Conservation (phyloP, 805 yeast species). For the Candida palmyrensis region DNA sequence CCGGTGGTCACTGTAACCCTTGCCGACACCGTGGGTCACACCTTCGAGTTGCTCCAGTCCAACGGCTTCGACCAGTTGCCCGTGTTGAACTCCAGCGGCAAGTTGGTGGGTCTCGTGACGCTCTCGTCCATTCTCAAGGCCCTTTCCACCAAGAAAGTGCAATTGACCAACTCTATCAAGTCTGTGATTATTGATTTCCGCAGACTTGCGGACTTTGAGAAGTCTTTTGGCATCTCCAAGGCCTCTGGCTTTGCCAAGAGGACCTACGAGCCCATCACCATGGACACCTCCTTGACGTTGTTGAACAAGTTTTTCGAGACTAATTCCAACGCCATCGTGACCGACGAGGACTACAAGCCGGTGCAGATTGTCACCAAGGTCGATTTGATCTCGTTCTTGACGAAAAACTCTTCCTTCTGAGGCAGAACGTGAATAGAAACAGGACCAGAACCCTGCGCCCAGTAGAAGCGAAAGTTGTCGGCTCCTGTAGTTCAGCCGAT, state of each 20-base stretch:
- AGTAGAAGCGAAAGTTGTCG: too few relatives aligned
- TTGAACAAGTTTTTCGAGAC: conserved; percentile 79
- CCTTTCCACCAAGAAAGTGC: conserved; percentile 56
- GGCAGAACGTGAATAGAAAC: too few relatives aligned
- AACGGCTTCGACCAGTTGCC: conserved; percentile 87
- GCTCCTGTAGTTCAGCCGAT: too few relatives aligned
- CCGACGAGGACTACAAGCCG: conserved; percentile 66
- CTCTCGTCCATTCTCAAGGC: conserved; percentile 66
- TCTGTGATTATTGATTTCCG: conserved; percentile 71
- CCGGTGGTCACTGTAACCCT: conserved; percentile 74
- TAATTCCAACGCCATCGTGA: conserved; percentile 78
- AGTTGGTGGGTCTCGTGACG: conserved; percentile 71
- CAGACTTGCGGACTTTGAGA: conserved; percentile 60
- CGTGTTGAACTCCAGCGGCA: conserved; percentile 55
- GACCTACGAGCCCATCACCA: conserved; percentile 61
- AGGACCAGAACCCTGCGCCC: too few relatives aligned
- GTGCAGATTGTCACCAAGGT: conserved; percentile 85
- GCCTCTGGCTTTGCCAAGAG: conserved; percentile 54
- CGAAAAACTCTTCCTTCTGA: conserved; percentile 25
- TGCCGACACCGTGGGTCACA: conserved; percentile 54
- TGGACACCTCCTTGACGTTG: conserved; percentile 59
- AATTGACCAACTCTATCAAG: conserved; percentile 50
- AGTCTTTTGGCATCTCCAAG: conserved; percentile 58
- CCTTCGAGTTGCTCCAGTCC: conserved; percentile 63
- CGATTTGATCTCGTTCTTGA: conserved; percentile 59